Evolutionary conservation across 73 alveolate species (phyloP), one percentile per base, ranked within the genome.

Genomic region (Loxodes magnus): DNA sequence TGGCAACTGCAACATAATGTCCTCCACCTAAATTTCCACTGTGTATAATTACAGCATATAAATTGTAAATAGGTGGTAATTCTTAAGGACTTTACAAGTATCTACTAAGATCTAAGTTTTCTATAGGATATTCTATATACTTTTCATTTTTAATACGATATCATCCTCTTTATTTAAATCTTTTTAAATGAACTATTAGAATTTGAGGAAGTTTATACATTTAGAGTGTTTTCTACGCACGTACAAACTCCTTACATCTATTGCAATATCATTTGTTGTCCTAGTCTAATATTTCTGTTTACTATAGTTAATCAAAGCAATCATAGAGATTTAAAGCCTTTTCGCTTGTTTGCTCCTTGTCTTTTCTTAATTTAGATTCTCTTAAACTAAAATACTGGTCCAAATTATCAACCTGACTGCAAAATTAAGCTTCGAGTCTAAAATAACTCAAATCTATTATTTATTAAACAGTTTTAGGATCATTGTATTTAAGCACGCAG

Each of bases 151-250:
- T 88, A 12, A 75, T 77, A 37, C 63, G 20, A 17, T 42, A 52
- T 20, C 62, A 61, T 25, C 55, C 36, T 21, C 39, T 50, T 35
- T 23, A 71, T 27, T 65, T 43, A 51, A 88, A 82, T 51, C 97
- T 67, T 56, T 88, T 88, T 41, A 88, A 66, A 41, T 88, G 91
- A 0, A 88, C 64, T 3, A 88, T 84, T 35, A 88, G 55, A 16
- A 88, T 59, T 46, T 77, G 60, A 4, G 97, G 97, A 22, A 88
- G 51, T 55, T 88, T 83, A 90, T 84, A 88, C 14, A 88, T 68
- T 31, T 85, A 87, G 43, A 82, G 68, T 29, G 71, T 79, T 44
- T 78, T 82, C 6, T 55, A 42, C 2, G 94, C 84, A 30, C 59
- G 50, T 38, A 76, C 48, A 42, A 36, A 60, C 22, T 38, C 37